Evolutionary conservation across 2,329 filamentous ascomycete genomes (phyloP), one percentile per base, ranked within the genome.

Genomic region (Ceratocystis variospora): DNA sequence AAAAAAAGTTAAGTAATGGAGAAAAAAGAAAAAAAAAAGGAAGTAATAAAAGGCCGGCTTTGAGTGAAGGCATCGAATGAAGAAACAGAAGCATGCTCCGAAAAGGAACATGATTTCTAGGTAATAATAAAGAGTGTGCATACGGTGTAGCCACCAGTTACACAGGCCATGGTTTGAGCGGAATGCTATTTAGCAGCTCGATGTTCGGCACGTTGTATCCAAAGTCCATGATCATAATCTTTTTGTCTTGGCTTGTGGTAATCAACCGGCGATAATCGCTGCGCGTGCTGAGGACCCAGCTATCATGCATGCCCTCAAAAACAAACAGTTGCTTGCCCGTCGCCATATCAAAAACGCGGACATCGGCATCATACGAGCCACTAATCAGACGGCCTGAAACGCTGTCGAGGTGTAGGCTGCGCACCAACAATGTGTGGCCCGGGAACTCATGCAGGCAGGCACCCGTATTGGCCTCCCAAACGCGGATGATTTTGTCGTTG

Each of bases 201-300:
- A 88, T 81, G 33, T 83, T 80, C 33, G 79, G 73, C 4, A 87
- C 77, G 55, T 79, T 80, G 19, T 80, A 79, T 37, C 85, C 94
- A 77, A 97, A 99, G 77, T 99, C 94, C 81, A 97, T 87, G 68
- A 99, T 88, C 67, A 97, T 78, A 63, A 95, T 91, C 73, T 95
- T 87, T 44, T 92, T 89, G 72, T 96, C 92, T 76, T 99, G 94
- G 62, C 92, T 94, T 0, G 93, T 96, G 71, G 90, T 94, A 69
- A 99, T 89, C 69, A 99, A 94, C 69, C 94, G 85, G 68, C 93
- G 83, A 75, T 97, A 97, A 74, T 99, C 93, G 69, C 89, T 92
- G 80, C 96, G 96, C 63, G 94, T 94, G 70, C 90, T 92, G 68
- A 99, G 78, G 72, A 99, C 95, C 94, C 94, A 99, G 76, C 90